Conservation (phyloP, 805 yeast species). For the Kodamaea leandrae region DNA sequence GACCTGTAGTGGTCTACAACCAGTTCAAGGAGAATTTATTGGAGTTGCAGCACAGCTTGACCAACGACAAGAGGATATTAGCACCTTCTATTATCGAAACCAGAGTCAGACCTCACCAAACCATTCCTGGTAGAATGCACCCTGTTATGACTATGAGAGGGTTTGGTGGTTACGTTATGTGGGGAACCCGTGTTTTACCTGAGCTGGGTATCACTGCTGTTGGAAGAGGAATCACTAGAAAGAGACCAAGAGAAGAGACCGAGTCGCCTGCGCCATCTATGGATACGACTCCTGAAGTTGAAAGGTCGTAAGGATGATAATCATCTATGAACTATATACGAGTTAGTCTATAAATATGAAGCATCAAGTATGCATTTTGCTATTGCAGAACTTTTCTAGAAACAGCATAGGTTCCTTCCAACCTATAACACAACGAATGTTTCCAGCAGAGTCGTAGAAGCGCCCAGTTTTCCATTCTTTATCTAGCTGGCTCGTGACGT, state of each 20-base stretch:
- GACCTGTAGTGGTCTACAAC: constrained; percentile 80
- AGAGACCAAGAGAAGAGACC: constrained; percentile 22
- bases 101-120: constrained; percentile 82
- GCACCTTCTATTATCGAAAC: constrained; percentile 84
- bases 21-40: constrained; percentile 79
- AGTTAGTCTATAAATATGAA: too few species aligned
- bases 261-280: not conserved
- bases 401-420: constrained; percentile 35
- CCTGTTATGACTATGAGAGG: constrained; percentile 93
- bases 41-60: constrained; percentile 67
- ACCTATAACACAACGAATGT: constrained; percentile 63
- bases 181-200: constrained; percentile 79
- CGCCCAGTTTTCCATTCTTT: constrained; percentile 51
- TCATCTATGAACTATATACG: too few species aligned
- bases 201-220: constrained; percentile 60
- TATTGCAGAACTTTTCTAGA: not conserved
- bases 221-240: constrained; percentile 54
- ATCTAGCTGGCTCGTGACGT: constrained; percentile 26
- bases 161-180: constrained; percentile 83
- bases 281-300: too few species aligned
- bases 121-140: constrained; percentile 90
- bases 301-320: too few species aligned
- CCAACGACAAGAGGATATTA: constrained; percentile 64
- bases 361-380: too few species aligned
- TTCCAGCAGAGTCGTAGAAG: constrained; percentile 49